phyloP scores from a whole-genome alignment of 164 flowering plant genomes.

The Taxillus chinensis region DNA sequence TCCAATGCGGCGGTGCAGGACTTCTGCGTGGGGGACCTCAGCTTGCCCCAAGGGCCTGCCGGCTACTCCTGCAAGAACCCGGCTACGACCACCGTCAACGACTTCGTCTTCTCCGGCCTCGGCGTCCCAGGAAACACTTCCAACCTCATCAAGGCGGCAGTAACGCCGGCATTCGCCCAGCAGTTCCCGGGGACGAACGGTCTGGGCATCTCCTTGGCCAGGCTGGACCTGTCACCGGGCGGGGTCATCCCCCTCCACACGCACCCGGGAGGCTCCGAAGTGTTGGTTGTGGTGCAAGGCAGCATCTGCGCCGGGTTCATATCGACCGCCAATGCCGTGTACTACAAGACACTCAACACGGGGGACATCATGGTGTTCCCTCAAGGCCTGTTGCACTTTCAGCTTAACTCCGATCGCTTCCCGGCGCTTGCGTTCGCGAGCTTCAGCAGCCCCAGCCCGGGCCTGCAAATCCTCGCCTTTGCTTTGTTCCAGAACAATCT shows the following conservation, averaged over 20 bases:
- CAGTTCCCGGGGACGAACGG: constrained; percentile 73
- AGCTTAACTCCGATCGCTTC: constrained; percentile 30
- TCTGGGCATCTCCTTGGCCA: constrained; percentile 60
- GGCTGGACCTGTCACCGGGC: constrained; percentile 50
- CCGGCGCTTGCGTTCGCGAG: constrained; percentile 34
- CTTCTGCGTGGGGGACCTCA: constrained; percentile 70
- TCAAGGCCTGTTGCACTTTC: constrained; percentile 55
- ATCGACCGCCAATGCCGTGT: constrained; percentile 28
- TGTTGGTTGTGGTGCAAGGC: constrained; percentile 34
- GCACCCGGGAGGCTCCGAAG: constrained; percentile 43
- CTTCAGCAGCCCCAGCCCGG: constrained; percentile 52
- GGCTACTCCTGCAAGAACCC: constrained; percentile 69
- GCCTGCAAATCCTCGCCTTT: constrained; percentile 44
- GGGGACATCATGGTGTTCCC: constrained; percentile 62
- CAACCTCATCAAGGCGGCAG: constrained; percentile 63
- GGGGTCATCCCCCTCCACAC: constrained; percentile 81
- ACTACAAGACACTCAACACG: constrained; percentile 28
- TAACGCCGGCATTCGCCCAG: constrained; percentile 53
- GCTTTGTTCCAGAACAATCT: constrained; percentile 45
- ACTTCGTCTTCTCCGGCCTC: constrained; percentile 57
- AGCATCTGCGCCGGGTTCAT: constrained; percentile 44
- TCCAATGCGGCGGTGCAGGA: constrained; percentile 35
- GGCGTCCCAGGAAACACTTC: constrained; percentile 56
- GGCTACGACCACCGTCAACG: constrained; percentile 34
- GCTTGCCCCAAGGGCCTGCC: constrained; percentile 35